Evolutionary conservation across 257 asterid genomes (phyloP).

Genomic region (Marsdenia floribunda): DNA sequence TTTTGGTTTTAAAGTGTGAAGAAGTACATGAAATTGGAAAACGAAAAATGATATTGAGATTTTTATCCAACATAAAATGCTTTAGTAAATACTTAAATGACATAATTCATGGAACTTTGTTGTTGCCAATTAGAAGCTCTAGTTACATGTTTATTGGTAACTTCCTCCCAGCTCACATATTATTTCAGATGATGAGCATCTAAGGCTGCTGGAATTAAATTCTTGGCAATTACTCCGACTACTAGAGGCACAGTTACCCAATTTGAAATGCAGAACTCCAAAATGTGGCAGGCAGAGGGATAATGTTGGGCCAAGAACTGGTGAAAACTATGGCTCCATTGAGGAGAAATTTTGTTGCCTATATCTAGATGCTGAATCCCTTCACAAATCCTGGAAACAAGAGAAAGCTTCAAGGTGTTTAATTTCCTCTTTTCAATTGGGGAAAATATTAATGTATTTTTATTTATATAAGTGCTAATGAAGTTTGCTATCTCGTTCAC

Average conservation of each 20-base stretch:
- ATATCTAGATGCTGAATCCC: conserved; percentile 49
- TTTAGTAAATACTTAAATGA: background rate
- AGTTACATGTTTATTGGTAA: background rate
- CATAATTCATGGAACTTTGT: background rate
- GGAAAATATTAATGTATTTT: background rate
- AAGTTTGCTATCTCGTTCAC: conserved; percentile 19
- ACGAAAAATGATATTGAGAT: background rate
- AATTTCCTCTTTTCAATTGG: conserved; percentile 3
- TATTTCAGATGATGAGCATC: conserved; percentile 57
- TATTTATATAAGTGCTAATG: conserved; percentile 6
- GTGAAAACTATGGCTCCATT: conserved; percentile 23
- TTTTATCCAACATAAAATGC: background rate
- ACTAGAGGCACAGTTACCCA: conserved; percentile 55
- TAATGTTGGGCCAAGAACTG: conserved; percentile 21
- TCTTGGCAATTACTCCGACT: conserved; percentile 84
- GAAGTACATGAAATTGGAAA: background rate
- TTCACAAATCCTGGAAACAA: conserved; percentile 56
- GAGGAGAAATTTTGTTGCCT: conserved; percentile 67
- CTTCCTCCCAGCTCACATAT: conserved; percentile 19
- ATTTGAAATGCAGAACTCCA: conserved; percentile 39
- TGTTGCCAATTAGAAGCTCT: background rate
- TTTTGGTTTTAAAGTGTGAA: conserved; percentile 1
- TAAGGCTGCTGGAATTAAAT: conserved; percentile 69
- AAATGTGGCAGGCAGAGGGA: conserved; percentile 31
- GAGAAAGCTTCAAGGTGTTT: conserved; percentile 41